These are phyloP conservation scores for Daldinia vernicosa DNA, from an alignment of 495 filamentous ascomycete species.

Conservation along the genomic window DNA sequence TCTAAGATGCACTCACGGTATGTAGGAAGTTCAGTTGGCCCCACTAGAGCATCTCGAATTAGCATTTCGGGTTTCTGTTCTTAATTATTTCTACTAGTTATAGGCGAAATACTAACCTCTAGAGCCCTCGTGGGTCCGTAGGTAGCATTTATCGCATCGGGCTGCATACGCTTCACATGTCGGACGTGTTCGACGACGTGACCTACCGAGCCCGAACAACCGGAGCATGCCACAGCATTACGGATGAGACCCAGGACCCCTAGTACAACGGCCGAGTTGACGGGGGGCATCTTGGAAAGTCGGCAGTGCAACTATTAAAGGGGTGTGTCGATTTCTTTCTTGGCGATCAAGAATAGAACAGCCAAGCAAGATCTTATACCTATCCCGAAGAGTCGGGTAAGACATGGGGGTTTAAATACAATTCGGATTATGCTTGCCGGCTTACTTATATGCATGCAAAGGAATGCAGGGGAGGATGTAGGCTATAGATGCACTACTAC, in stretches of 20 bases:
- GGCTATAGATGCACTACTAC: too few species aligned
- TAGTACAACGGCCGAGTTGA: conserved; percentile 9
- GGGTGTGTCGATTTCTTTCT: not conserved
- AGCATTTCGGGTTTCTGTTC: not conserved
- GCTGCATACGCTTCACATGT: conserved; percentile 58
- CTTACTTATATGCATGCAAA: not conserved
- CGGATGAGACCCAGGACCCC: conserved; percentile 18
- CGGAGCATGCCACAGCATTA: conserved; percentile 41
- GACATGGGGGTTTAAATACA: not conserved
- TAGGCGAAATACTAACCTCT: conserved; percentile 26
- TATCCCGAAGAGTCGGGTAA: not conserved
- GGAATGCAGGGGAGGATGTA: not conserved
- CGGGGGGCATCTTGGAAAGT: conserved; percentile 14
- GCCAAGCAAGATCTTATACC: conserved; percentile 5
- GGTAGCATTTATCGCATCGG: conserved; percentile 53
- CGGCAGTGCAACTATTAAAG: not conserved
- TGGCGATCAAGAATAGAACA: not conserved
- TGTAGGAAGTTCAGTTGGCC: conserved; percentile 88
- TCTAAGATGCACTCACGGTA: conserved; percentile 53
- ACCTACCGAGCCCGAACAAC: conserved; percentile 46
- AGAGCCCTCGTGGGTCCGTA: conserved; percentile 48
- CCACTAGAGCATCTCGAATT: conserved; percentile 58
- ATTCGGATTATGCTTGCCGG: not conserved
- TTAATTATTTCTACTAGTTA: not conserved
- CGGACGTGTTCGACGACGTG: conserved; percentile 51